These are phyloP conservation scores for Entoloma clypeatum DNA, from an alignment of 1,284 basidiomycete genomes.

Conservation along the genomic window DNA sequence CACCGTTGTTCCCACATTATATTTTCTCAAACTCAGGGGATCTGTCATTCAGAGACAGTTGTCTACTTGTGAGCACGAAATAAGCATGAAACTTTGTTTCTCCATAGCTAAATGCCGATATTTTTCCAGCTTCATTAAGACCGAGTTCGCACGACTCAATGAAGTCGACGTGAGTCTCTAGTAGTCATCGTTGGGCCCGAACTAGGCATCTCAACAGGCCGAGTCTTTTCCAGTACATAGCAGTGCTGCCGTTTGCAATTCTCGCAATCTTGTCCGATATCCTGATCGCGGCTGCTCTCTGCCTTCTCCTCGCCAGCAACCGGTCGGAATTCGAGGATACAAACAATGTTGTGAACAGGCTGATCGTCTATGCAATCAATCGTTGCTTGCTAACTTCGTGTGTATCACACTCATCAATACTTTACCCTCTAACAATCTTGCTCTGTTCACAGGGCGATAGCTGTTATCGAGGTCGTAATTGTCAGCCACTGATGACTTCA, in stretches of 20 bases:
- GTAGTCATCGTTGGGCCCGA: background rate
- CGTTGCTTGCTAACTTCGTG: constrained; percentile 45
- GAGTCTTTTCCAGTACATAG: constrained; percentile 21
- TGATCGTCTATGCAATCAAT: constrained; percentile 44
- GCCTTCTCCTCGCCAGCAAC: constrained; percentile 34
- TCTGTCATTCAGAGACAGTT: constrained; percentile 29
- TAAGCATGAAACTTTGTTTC: background rate
- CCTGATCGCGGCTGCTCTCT: constrained; percentile 36
- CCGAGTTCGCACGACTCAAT: constrained; percentile 29
- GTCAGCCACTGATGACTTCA: too few species aligned
- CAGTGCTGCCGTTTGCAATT: constrained; percentile 38
- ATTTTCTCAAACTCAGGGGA: background rate
- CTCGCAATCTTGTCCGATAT: constrained; percentile 40
- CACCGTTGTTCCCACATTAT: too few species aligned
- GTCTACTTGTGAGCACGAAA: constrained; percentile 30
- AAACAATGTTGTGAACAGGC: constrained; percentile 37
- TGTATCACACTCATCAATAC: constrained; percentile 16
- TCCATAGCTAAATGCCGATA: background rate
- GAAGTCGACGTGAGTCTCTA: constrained; percentile 30
- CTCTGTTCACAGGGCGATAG: constrained; percentile 30
- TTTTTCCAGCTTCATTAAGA: constrained; percentile 31
- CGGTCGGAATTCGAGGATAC: constrained; percentile 37
- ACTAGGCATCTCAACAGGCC: background rate
- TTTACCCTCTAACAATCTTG: constrained; percentile 2
- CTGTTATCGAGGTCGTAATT: constrained; percentile 37